Conservation (phyloP, 768 basidiomycete species). For the Leccinum longicurvipes region DNA sequence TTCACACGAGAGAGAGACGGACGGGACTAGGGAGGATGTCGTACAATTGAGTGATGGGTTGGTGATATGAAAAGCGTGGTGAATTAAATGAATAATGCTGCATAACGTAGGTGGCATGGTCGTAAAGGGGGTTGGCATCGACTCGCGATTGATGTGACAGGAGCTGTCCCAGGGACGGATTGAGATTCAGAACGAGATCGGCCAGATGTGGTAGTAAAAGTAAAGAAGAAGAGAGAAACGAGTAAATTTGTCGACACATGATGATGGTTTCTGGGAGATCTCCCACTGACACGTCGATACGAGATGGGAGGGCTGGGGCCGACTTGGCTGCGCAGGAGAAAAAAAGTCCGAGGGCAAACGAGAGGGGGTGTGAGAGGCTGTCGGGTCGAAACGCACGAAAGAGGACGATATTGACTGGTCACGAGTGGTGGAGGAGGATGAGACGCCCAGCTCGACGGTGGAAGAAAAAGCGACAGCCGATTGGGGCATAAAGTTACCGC, state of each 20-base stretch:
- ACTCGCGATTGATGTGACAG: conserved; percentile 14
- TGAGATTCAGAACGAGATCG: conserved; percentile 18
- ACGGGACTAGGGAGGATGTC: conserved; percentile 1
- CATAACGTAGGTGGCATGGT: conserved; percentile 13
- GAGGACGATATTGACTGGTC: not conserved
- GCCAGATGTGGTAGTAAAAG: conserved; percentile 13
- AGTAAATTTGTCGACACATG: conserved; percentile 12
- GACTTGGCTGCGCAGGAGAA: conserved; percentile 18
- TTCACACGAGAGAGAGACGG: conserved; percentile 17
- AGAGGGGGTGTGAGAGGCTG: conserved; percentile 20
- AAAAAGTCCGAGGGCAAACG: conserved; percentile 5
- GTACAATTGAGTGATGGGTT: not conserved
- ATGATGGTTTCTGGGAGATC: conserved; percentile 16
- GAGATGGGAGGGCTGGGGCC: conserved; percentile 4
- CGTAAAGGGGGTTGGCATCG: conserved; percentile 12
- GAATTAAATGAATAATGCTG: conserved; percentile 14
- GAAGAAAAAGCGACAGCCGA: conserved; percentile 6
- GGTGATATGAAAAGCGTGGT: conserved; percentile 15
- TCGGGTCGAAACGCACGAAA: conserved; percentile 1
- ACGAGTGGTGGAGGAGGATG: not conserved
- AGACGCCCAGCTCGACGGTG: conserved; percentile 2
- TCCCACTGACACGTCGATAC: conserved; percentile 7
- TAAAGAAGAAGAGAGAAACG: conserved; percentile 1
- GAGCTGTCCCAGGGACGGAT: conserved; percentile 20
- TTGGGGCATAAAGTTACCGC: conserved; percentile 28